Conservation (phyloP, 2,329 filamentous ascomycete species). For the Nemania serpens region DNA sequence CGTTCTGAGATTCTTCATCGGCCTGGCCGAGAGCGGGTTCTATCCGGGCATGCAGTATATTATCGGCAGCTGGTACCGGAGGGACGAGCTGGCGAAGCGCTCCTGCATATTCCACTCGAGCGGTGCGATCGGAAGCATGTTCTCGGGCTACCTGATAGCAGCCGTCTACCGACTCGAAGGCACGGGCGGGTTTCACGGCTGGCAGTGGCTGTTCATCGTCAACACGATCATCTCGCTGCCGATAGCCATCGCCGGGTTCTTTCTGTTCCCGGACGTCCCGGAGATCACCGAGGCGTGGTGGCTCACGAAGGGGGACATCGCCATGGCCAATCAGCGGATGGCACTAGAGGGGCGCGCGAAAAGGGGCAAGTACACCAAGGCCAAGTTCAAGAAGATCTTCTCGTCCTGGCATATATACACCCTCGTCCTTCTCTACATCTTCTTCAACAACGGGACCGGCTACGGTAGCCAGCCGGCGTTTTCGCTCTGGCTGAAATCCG, state of each 20-base stretch:
- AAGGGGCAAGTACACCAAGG: conserved; percentile 45
- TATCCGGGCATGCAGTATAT: conserved; percentile 44
- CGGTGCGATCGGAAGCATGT: conserved; percentile 41
- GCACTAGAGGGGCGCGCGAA: conserved; percentile 51
- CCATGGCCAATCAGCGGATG: conserved; percentile 47
- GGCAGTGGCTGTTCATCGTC: conserved; percentile 61
- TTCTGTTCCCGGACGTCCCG: conserved; percentile 48
- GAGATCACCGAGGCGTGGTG: conserved; percentile 47
- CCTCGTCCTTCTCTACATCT: conserved; percentile 62
- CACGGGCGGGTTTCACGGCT: conserved; percentile 53
- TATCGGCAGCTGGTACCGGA: conserved; percentile 46
- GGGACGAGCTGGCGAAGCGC: conserved; percentile 52
- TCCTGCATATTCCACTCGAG: conserved; percentile 45
- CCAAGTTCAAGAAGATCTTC: conserved; percentile 65
- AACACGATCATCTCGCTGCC: conserved; percentile 59
- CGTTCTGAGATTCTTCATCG: conserved; percentile 44
- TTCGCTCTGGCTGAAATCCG: conserved; percentile 51
- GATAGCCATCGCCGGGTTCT: conserved; percentile 54
- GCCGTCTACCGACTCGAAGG: conserved; percentile 56
- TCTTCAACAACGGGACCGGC: conserved; percentile 65
- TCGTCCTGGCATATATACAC: conserved; percentile 68
- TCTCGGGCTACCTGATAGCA: conserved; percentile 60
- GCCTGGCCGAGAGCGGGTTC: conserved; percentile 39
- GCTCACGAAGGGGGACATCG: conserved; percentile 45
- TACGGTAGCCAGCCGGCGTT: conserved; percentile 59